Evolutionary conservation across 768 basidiomycete species (phyloP).

Genomic region (Tricholoma furcatifolium): DNA sequence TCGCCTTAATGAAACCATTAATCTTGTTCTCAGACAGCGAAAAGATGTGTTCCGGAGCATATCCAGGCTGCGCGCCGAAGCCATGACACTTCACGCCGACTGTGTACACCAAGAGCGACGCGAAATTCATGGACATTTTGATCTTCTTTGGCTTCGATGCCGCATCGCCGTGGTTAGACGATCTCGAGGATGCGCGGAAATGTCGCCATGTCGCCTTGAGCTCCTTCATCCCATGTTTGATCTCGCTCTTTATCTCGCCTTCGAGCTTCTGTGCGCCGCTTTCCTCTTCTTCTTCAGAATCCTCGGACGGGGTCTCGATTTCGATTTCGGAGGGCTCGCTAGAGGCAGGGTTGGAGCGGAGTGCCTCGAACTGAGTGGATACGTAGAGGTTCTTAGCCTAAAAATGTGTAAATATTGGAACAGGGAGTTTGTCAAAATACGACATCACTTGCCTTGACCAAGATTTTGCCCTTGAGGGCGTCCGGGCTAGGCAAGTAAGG

Average conservation of each 20-base stretch:
- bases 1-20: conserved; percentile 69
- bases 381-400: conserved; percentile 76
- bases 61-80: conserved; percentile 81
- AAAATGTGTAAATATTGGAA: background rate
- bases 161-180: background rate
- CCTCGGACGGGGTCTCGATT: conserved; percentile 22
- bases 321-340: conserved; percentile 20
- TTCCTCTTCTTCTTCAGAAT: conserved; percentile 21
- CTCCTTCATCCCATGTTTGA: conserved; percentile 20
- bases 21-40: conserved; percentile 86
- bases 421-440: background rate
- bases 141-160: conserved; percentile 36
- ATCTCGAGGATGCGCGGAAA: conserved; percentile 16
- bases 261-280: background rate
- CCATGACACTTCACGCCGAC: conserved; percentile 94
- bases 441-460: conserved; percentile 65
- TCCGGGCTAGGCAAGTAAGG: conserved; percentile 80
- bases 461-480: conserved; percentile 70
- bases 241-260: conserved; percentile 14
- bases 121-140: conserved; percentile 75
- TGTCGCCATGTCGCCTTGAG: conserved; percentile 25
- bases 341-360: conserved; percentile 29
- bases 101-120: conserved; percentile 85
- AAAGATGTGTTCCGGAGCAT: conserved; percentile 88
- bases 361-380: conserved; percentile 54